Percentiles rank a stretch among this genome's conserved stretches.
These are phyloP conservation scores for Pleurotus pulmonarius DNA, from an alignment of 768 basidiomycete genomes.

Conservation along the genomic window DNA sequence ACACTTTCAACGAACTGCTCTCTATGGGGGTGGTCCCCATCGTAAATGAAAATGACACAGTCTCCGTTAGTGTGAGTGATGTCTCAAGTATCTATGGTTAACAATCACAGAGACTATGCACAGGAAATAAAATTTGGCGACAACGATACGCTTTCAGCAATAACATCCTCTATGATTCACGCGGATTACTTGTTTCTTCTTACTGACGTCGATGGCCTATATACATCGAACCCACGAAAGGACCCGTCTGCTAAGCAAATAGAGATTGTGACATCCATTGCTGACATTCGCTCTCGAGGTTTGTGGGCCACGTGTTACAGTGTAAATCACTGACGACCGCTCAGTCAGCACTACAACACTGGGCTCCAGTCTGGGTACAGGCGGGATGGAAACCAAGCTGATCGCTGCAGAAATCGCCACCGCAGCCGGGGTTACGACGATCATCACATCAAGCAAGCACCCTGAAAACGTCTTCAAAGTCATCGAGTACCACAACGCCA, in stretches of 20 bases:
- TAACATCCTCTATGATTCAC: conserved; percentile 95
- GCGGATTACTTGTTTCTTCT: conserved; percentile 96
- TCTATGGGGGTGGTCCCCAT: conserved; percentile 96
- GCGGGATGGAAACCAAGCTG: conserved; percentile 99
- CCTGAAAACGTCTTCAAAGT: conserved; percentile 75
- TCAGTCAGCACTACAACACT: conserved; percentile 90
- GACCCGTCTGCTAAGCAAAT: conserved; percentile 81
- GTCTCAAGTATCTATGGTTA: neutral
- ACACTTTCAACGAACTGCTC: conserved; percentile 88
- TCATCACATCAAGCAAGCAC: conserved; percentile 82
- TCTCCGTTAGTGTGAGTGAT: conserved; percentile 87
- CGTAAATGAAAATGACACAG: conserved; percentile 98
- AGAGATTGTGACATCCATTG: conserved; percentile 77
- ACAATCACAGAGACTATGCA: neutral
- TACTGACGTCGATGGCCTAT: conserved; percentile 95
- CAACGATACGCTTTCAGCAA: conserved; percentile 96
- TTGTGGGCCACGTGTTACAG: conserved; percentile 11
- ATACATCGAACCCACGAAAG: conserved; percentile 92
- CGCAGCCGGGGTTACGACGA: conserved; percentile 88
- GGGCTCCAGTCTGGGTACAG: conserved; percentile 92
- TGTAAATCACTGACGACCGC: conserved; percentile 1
- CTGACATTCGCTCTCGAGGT: conserved; percentile 81
- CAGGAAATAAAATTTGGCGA: conserved; percentile 99
- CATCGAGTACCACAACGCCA: conserved; percentile 68
- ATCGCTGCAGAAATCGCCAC: conserved; percentile 98